Evolutionary conservation across 2,329 filamentous ascomycete species (phyloP).

Genomic region (Biscogniauxia sp.): DNA sequence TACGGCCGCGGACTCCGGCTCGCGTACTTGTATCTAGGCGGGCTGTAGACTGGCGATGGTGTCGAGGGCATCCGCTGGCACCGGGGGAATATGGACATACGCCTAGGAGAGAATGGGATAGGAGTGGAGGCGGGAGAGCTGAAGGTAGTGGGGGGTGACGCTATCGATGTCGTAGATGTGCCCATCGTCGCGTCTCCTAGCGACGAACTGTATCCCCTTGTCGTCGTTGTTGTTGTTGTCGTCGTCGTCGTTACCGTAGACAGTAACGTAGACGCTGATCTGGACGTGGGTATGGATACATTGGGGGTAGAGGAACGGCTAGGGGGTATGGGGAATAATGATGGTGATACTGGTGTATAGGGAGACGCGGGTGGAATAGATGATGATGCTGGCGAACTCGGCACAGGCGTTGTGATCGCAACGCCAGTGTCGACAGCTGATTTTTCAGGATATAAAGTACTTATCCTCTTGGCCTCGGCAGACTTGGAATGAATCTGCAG

Average conservation of each 20-base stretch:
- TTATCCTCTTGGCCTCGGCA: background rate
- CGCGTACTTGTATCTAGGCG: background rate
- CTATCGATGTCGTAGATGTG: background rate
- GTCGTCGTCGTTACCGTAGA: too few species aligned
- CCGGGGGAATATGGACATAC: background rate
- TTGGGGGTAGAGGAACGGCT: background rate
- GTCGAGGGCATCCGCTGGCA: background rate
- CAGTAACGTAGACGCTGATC: background rate
- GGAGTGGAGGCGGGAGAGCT: background rate
- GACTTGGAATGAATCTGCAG: background rate
- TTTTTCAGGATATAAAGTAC: background rate
- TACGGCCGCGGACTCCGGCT: background rate
- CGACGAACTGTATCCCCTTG: background rate
- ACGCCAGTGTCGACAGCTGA: background rate
- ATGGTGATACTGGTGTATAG: conserved; percentile 4
- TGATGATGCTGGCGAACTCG: background rate
- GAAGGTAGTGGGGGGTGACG: background rate
- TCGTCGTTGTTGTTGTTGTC: too few species aligned
- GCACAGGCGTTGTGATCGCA: background rate
- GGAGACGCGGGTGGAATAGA: background rate
- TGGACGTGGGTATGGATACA: background rate
- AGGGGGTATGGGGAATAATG: conserved; percentile 17
- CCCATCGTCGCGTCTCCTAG: background rate
- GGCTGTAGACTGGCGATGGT: background rate
- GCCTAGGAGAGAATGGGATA: background rate